A percentile compares a stretch with the other conserved stretches of the same genome.
These are phyloP conservation scores for Colletotrichum sp. DNA, from an alignment of 2,329 filamentous ascomycete species.

Conservation along the genomic window DNA sequence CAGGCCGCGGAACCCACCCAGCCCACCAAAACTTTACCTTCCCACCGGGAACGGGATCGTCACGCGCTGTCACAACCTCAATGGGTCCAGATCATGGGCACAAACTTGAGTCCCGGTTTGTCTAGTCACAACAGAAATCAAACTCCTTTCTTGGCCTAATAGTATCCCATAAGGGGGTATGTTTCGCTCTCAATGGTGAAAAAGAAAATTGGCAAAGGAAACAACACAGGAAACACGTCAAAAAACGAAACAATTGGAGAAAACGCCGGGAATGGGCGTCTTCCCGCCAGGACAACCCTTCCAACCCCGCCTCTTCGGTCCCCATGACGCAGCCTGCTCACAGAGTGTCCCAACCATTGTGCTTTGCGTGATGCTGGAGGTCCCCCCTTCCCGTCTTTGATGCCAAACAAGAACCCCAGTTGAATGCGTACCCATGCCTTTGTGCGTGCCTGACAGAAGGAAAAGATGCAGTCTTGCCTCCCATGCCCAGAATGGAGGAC, in stretches of 20 bases:
- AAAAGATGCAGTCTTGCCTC: conserved; percentile 9
- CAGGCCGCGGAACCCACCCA: neutral
- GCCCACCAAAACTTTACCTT: neutral
- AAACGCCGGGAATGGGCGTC: neutral
- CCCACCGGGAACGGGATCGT: neutral
- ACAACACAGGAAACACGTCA: neutral
- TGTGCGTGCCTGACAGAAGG: neutral
- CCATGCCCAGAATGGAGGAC: neutral
- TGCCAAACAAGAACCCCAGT: conserved; percentile 15
- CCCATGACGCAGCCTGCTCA: neutral
- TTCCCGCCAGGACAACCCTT: neutral
- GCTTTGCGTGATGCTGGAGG: neutral
- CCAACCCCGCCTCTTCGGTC: neutral
- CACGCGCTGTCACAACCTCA: neutral
- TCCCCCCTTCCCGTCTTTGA: conserved; percentile 10
- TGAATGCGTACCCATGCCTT: conserved; percentile 10
- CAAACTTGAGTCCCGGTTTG: neutral
- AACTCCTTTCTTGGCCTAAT: conserved; percentile 17
- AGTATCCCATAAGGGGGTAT: conserved; percentile 10
- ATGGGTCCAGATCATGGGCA: neutral
- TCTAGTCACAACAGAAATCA: neutral
- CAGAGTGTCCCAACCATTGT: neutral
- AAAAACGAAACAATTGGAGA: neutral
- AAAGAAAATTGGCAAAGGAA: neutral
- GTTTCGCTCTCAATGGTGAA: conserved; percentile 4